Percentiles rank a stretch among this genome's conserved stretches.
Conservation (phyloP, 768 basidiomycete genomes). For the Psilocybe azurescens region DNA sequence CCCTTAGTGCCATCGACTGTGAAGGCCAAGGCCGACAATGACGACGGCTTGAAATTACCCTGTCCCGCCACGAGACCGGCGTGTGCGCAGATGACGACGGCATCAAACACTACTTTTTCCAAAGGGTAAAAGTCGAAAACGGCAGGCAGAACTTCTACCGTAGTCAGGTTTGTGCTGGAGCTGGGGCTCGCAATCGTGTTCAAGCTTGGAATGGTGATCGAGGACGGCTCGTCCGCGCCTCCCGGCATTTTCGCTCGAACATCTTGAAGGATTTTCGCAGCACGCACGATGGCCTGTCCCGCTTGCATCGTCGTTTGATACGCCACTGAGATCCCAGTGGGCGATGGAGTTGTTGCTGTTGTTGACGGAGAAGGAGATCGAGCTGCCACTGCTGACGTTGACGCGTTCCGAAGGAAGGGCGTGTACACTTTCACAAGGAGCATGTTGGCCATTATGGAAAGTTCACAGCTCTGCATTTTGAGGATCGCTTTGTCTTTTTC, state of each 20-base stretch:
- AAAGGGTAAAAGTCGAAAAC: constrained; percentile 44
- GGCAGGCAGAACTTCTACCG: constrained; percentile 11
- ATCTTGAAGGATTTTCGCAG: constrained; percentile 44
- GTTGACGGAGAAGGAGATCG: constrained; percentile 24
- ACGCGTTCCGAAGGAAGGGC: constrained; percentile 58
- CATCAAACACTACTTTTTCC: constrained; percentile 66
- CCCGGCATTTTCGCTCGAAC: background rate
- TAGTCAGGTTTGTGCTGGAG: constrained; percentile 2
- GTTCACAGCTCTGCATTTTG: constrained; percentile 55
- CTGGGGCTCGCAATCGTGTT: background rate
- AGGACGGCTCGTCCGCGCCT: background rate
- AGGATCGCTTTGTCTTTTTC: background rate
- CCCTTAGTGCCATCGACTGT: background rate
- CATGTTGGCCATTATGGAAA: constrained; percentile 63
- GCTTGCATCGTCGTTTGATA: constrained; percentile 65
- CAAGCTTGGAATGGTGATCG: background rate
- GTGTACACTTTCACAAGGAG: constrained; percentile 68
- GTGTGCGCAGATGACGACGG: constrained; percentile 65
- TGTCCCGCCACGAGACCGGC: constrained; percentile 45
- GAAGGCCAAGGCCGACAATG: constrained; percentile 1
- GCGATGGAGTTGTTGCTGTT: constrained; percentile 44
- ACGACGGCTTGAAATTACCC: background rate
- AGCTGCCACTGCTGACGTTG: background rate
- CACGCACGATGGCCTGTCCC: constrained; percentile 66
- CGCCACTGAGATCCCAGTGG: constrained; percentile 23